Evolutionary conservation across 345 rosid genomes (phyloP), one percentile per base, ranked within the genome.

Genomic region (Salix exigua): DNA sequence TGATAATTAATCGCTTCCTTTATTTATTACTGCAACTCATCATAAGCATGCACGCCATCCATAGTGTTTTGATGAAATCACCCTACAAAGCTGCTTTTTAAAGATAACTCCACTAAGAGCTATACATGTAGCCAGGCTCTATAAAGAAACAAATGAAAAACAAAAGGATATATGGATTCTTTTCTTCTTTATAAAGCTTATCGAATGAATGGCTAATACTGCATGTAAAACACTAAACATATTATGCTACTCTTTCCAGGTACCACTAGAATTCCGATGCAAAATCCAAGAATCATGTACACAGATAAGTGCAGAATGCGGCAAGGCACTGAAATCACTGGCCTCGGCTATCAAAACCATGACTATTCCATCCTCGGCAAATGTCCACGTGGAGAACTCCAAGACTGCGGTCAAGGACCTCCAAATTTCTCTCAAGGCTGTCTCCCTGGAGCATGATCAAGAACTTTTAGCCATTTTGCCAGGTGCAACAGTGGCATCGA

Each of bases 401-500:
- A 81, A 73, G 68, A 13, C 30, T 31, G 80, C 77, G 12, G 66
- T 73, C 21, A 51, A 68, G 25, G 80, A 77, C 64, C 74, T 81
- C 23, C 68, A 73, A 77, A 5, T 73, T 33, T 60, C n/a, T 11
- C 74, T 77, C 9, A 73, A 81, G 69, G 62, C 66, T 46, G 35
- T 28, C 66, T 62, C 83, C 50, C 37, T 74, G 31, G 71, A 50
- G 21, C 38, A 65, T 33, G 35, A 51, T 18, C n/a, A 61, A 23
- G 77, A 40, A 68, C 67, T 66, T 68, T 12, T 64, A 14, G 74
- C 73, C 4, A 72, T 80, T 48, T 82, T 90, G 21, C 90, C 94
- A 0, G 88, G 80, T 38, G 77, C 80, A 8, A 81, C 83, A 33
- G 80, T 73, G 21, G 83, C 80, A 68, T 81, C 78, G 19, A 76